Evolutionary conservation across 2,329 filamentous ascomycete genomes (phyloP).

Genomic region (Colletotrichum noveboracense): DNA sequence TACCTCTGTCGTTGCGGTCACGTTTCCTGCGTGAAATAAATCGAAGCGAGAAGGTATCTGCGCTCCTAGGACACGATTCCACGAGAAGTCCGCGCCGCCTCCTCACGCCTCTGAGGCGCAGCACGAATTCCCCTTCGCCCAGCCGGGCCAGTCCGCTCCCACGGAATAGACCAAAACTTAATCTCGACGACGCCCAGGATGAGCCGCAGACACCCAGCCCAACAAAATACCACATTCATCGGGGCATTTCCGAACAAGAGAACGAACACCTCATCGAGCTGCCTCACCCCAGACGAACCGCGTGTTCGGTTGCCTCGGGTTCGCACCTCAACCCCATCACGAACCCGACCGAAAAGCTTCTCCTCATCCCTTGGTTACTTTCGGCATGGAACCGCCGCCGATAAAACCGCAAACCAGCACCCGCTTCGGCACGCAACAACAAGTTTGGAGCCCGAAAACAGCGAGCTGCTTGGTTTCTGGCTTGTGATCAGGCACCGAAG

Average conservation of each 20-base stretch:
- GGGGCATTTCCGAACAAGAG: not conserved
- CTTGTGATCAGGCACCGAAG: not conserved
- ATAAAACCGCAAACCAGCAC: not conserved
- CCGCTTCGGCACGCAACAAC: not conserved
- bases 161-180: not conserved
- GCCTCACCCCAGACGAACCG: not conserved
- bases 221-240: not conserved
- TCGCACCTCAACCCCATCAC: not conserved
- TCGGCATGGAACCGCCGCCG: not conserved
- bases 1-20: not conserved
- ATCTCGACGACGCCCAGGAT: not conserved
- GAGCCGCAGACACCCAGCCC: not conserved
- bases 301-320: not conserved
- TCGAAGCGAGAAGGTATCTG: rapidly evolving
- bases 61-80: not conserved
- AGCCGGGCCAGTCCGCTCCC: not conserved
- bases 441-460: not conserved
- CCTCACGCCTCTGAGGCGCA: not conserved
- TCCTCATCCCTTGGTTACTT: not conserved
- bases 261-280: not conserved
- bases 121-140: not conserved
- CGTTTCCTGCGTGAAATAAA: not conserved
- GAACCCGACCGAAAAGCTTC: not conserved
- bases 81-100: not conserved
- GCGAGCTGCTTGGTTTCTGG: not conserved